Evolutionary conservation across 148 eudicot species (phyloP).

Genomic region (Rheum nobile): DNA sequence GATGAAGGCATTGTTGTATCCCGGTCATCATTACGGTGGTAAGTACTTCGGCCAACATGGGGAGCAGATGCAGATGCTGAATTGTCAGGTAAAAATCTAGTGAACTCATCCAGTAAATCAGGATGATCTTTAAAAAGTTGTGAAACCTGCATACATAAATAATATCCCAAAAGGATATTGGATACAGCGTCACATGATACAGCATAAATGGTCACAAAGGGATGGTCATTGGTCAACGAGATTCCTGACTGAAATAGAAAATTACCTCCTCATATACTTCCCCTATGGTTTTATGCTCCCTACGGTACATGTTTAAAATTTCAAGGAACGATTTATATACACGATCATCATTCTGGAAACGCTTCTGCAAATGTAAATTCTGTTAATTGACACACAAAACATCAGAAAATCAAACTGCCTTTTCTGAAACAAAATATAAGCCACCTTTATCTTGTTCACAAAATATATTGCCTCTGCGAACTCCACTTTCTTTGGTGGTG

Average conservation of each 20-base stretch:
- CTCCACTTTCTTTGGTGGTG: slow-evolving; percentile 78
- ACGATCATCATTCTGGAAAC: slow-evolving; percentile 82
- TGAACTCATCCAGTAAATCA: slow-evolving; percentile 87
- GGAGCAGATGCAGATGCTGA: slow-evolving; percentile 48
- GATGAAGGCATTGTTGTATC: slow-evolving; percentile 38
- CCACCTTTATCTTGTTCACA: slow-evolving; percentile 98
- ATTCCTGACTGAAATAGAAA: neutral
- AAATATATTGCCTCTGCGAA: slow-evolving; percentile 93
- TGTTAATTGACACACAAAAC: slow-evolving; percentile 3
- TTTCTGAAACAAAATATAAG: neutral
- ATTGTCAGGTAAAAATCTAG: slow-evolving; percentile 79
- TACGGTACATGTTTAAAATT: slow-evolving; percentile 84
- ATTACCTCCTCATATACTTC: slow-evolving; percentile 93
- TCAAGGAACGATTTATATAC: slow-evolving; percentile 92
- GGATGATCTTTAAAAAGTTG: slow-evolving; percentile 68
- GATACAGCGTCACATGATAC: neutral
- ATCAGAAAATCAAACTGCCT: neutral
- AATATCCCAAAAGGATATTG: neutral
- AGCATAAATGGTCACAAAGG: neutral
- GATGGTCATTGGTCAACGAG: neutral
- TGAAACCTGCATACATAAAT: slow-evolving; percentile 40
- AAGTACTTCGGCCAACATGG: slow-evolving; percentile 36
- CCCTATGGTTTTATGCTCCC: slow-evolving; percentile 74
- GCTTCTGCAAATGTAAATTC: slow-evolving; percentile 39
- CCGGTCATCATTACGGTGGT: slow-evolving; percentile 53